Conservation (phyloP, 2,329 filamentous ascomycete genomes). For the Davidsoniella neocaledoniae region DNA sequence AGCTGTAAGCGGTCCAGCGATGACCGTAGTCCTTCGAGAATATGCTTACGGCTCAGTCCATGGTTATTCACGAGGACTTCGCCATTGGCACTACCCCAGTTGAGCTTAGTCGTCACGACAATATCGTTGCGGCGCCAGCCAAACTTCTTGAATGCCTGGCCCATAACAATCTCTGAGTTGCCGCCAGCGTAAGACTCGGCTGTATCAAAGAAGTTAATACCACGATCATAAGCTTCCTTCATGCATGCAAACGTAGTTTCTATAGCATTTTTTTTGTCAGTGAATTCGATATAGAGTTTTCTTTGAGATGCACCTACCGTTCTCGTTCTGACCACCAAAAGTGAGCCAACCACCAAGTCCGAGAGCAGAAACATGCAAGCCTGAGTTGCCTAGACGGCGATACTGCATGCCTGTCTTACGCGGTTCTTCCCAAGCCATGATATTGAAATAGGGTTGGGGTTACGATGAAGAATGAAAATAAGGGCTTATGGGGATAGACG, state of each 20-base stretch:
- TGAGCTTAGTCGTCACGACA: constrained; percentile 47
- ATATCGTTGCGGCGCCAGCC: constrained; percentile 45
- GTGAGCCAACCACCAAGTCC: constrained; percentile 50
- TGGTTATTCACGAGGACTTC: constrained; percentile 48
- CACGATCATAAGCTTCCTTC: constrained; percentile 42
- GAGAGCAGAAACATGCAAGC: constrained; percentile 45
- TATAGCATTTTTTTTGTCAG: constrained; percentile 10
- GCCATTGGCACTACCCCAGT: constrained; percentile 45
- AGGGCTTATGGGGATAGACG: background rate
- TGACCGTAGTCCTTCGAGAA: constrained; percentile 47
- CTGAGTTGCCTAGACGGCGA: constrained; percentile 31
- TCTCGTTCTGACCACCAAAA: constrained; percentile 38
- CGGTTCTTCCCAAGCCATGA: constrained; percentile 28
- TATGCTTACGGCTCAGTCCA: constrained; percentile 51
- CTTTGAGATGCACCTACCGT: background rate
- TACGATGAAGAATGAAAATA: background rate
- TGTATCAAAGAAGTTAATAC: constrained; percentile 47
- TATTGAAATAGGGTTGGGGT: constrained; percentile 8
- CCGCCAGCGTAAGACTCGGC: constrained; percentile 42
- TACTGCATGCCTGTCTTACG: constrained; percentile 28
- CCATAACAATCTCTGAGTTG: constrained; percentile 47
- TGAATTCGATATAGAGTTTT: background rate
- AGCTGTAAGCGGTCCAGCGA: constrained; percentile 40
- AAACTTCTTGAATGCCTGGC: constrained; percentile 40
- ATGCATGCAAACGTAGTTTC: constrained; percentile 38